Conservation (phyloP, 495 filamentous ascomycete species). For the Penicillium antarcticum region DNA sequence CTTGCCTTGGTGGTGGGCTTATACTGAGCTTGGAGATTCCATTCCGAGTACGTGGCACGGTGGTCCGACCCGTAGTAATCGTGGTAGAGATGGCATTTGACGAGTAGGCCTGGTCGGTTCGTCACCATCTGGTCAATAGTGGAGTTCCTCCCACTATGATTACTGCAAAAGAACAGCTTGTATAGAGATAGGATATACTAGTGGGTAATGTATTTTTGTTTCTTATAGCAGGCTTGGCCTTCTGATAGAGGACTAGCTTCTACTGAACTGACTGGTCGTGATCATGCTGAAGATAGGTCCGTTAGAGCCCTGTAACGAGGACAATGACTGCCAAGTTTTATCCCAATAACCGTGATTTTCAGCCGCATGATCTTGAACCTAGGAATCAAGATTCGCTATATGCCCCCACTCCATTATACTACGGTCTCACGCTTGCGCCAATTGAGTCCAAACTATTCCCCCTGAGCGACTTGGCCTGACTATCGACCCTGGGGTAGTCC, state of each 20-base stretch:
- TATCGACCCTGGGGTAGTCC: too few species aligned
- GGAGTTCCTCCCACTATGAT: constrained; percentile 7
- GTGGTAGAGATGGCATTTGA: constrained; percentile 19
- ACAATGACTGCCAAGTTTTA: constrained; percentile 1
- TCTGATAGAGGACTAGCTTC: constrained; percentile 2
- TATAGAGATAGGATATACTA: constrained; percentile 13
- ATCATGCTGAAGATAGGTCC: constrained; percentile 8
- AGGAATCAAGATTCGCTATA: constrained; percentile 13
- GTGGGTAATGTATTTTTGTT: constrained; percentile 6
- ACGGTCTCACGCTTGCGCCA: constrained; percentile 4
- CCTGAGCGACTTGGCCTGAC: too few species aligned
- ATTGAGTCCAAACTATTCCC: too few species aligned
- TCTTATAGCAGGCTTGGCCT: constrained; percentile 5
- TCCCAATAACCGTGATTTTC: neutral
- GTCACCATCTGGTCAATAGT: constrained; percentile 18
- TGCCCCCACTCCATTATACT: constrained; percentile 13
- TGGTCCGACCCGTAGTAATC: constrained; percentile 19
- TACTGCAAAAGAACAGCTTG: neutral
- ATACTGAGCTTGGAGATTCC: constrained; percentile 10
- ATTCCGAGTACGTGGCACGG: constrained; percentile 20
- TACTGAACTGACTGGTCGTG: constrained; percentile 5
- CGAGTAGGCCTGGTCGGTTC: constrained; percentile 7
- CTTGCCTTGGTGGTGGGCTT: constrained; percentile 7
- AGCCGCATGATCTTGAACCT: neutral
- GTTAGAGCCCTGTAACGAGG: neutral